Evolutionary conservation across 306 rosid genomes (phyloP).

Genomic region (Acmispon strigosus): DNA sequence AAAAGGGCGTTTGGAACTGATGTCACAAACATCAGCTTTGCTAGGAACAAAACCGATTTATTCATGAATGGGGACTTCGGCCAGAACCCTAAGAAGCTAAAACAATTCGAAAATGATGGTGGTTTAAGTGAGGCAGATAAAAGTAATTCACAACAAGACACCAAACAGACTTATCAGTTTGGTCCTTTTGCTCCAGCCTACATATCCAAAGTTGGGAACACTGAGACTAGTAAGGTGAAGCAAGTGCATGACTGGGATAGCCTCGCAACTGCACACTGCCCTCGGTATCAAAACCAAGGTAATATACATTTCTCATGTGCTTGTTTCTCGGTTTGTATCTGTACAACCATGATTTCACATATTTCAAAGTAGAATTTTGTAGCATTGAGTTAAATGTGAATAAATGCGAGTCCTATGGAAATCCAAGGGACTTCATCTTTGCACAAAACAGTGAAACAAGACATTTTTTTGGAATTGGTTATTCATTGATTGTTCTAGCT

Average conservation of each 20-base stretch:
- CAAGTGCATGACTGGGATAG: slow-evolving; percentile 54
- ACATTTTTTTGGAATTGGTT: background rate
- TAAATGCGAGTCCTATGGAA: too few species aligned
- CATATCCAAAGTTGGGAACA: slow-evolving; percentile 32
- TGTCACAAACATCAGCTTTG: slow-evolving; percentile 52
- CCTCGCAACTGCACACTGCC: slow-evolving; percentile 53
- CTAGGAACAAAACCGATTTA: slow-evolving; percentile 38
- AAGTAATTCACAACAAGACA: slow-evolving; percentile 26
- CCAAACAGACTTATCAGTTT: slow-evolving; percentile 50
- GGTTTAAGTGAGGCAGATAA: slow-evolving; percentile 20
- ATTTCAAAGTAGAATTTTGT: too few species aligned
- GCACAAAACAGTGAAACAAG: background rate
- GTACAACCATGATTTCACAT: too few species aligned
- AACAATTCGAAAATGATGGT: slow-evolving; percentile 17
- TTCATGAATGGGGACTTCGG: slow-evolving; percentile 23
- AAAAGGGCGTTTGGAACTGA: slow-evolving; percentile 80
- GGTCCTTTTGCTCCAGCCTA: slow-evolving; percentile 82
- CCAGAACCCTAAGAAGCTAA: slow-evolving; percentile 24
- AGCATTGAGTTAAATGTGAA: too few species aligned
- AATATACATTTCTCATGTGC: background rate
- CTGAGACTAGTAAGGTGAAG: slow-evolving; percentile 36
- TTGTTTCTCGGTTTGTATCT: too few species aligned
- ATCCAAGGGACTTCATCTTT: background rate
- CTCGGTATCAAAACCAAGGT: slow-evolving; percentile 87
- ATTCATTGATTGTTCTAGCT: background rate